These are phyloP conservation scores for Xylaria sp. DNA, from an alignment of 2,329 filamentous ascomycete genomes.

Conservation along the genomic window DNA sequence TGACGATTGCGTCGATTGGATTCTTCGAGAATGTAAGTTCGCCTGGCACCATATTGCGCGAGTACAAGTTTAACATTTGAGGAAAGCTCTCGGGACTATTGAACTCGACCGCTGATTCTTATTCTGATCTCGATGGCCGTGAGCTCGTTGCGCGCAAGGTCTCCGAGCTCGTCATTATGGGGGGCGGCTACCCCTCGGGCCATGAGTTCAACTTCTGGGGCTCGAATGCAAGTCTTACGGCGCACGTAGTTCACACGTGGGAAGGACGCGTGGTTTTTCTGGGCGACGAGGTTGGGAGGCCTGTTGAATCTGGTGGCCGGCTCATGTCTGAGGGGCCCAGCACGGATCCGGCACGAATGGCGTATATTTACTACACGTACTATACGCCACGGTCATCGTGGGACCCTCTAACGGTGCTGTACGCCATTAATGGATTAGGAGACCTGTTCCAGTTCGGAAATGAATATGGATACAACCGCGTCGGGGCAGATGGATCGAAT, in stretches of 20 bases:
- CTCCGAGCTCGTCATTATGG: conserved; percentile 63
- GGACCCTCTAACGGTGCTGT: conserved; percentile 57
- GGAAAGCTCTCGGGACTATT: conserved; percentile 57
- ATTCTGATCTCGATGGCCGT: conserved; percentile 54
- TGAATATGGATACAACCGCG: conserved; percentile 54
- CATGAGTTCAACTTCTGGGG: conserved; percentile 62
- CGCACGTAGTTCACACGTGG: conserved; percentile 61
- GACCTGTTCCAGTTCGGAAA: conserved; percentile 54
- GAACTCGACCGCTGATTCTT: conserved; percentile 55
- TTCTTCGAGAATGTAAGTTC: conserved; percentile 56
- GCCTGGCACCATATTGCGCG: conserved; percentile 27
- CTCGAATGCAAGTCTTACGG: conserved; percentile 51
- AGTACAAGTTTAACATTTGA: background rate
- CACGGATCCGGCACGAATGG: conserved; percentile 52
- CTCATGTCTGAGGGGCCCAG: conserved; percentile 42
- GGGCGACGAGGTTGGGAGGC: conserved; percentile 57
- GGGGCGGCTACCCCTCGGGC: conserved; percentile 60
- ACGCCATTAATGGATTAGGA: conserved; percentile 53
- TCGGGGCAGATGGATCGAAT: conserved; percentile 56
- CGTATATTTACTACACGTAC: conserved; percentile 57
- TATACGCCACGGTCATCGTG: conserved; percentile 51
- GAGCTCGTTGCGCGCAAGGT: conserved; percentile 59
- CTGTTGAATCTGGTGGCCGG: conserved; percentile 55
- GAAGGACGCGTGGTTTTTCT: conserved; percentile 54
- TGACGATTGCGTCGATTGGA: conserved; percentile 59